Conservation (phyloP, 371 early-diverging fungal species). For the Mortierella sp. region DNA sequence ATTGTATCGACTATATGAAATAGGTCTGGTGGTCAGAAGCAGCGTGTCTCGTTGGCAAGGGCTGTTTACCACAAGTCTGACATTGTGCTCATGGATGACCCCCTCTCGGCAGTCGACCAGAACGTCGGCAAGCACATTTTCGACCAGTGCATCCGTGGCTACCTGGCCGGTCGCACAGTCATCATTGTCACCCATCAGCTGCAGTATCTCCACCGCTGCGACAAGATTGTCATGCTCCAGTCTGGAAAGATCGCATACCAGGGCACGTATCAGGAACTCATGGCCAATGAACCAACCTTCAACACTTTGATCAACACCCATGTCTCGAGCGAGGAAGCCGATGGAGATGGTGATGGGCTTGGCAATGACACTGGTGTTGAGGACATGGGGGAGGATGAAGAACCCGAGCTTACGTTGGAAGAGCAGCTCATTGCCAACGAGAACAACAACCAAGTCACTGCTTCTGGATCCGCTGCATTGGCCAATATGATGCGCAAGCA, state of each 20-base stretch:
- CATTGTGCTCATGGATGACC: constrained; percentile 73
- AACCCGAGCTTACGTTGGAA: constrained; percentile 9
- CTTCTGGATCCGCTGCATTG: not conserved
- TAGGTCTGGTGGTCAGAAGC: constrained; percentile 75
- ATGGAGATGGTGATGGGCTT: not conserved
- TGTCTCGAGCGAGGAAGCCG: constrained; percentile 61
- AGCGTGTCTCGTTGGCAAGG: constrained; percentile 64
- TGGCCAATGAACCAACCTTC: constrained; percentile 59
- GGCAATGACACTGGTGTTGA: not conserved
- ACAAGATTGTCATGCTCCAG: constrained; percentile 63
- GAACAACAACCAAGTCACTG: constrained; percentile 9
- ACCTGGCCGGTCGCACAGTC: constrained; percentile 61
- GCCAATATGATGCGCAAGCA: not conserved
- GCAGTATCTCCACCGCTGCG: constrained; percentile 62
- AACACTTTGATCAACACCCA: constrained; percentile 47
- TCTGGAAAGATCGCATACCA: constrained; percentile 67
- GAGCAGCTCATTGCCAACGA: constrained; percentile 5
- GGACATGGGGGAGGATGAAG: constrained; percentile 6
- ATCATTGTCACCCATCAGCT: constrained; percentile 63
- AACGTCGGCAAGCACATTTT: constrained; percentile 57
- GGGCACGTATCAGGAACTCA: constrained; percentile 69
- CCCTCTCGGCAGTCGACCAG: constrained; percentile 77
- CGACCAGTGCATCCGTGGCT: constrained; percentile 61
- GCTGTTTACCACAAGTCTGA: constrained; percentile 59
- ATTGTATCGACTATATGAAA: not conserved